Base-by-base conservation (phyloP, 2,329 filamentous ascomycete genomes). In the Rhynchosporium secalis region DNA sequence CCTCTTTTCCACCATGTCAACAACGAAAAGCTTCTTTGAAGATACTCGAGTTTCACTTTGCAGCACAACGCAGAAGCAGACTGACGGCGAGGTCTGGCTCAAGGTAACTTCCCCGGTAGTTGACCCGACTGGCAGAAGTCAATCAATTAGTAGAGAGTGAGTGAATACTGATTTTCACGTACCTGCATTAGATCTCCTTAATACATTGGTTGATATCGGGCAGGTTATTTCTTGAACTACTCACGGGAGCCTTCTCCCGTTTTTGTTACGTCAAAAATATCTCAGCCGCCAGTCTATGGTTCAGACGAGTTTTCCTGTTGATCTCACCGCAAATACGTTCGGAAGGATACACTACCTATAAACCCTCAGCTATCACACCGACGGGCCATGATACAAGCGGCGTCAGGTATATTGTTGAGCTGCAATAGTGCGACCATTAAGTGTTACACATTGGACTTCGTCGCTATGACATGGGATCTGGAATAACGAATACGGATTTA, bases 371-470 rank as follows among this genome's bases (percentile, higher is more conserved):
- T 41, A 56, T 56, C 29, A 38, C 12, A 15, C 9, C 20, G 31
- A 31, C 52, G 40, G 52, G 28, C 33, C n/a, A 48, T n/a, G 13
- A 41, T 40, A 28, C 28, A 31, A 29, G 52, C 52, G 38, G 38
- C 52, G 28, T 43, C 52, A 45, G 36, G 52, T 56, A 56, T 56
- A 56, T 43, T 55, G 8, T 40, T 31, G 38, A 41, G 28, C 38
- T 56, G 52, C 52, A 43, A 56, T 56, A 56, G 36, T 45, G 40
- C 52, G 52, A 43, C 52, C n/a, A 29, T 6, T 56, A 56, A 56
- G 20, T 52, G 33, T 52, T 40, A 38, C 49, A 38, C 28, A 6
- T 52, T n/a, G 1, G 15, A 52, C 8, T 52, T 26, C 33, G 49
- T 52, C 33, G 36, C 49, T 52, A 40, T 52, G 36, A 33, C 6